phyloP scores from a whole-genome alignment of 2,329 filamentous ascomycete species.

The Stemphylium vesicarium region DNA sequence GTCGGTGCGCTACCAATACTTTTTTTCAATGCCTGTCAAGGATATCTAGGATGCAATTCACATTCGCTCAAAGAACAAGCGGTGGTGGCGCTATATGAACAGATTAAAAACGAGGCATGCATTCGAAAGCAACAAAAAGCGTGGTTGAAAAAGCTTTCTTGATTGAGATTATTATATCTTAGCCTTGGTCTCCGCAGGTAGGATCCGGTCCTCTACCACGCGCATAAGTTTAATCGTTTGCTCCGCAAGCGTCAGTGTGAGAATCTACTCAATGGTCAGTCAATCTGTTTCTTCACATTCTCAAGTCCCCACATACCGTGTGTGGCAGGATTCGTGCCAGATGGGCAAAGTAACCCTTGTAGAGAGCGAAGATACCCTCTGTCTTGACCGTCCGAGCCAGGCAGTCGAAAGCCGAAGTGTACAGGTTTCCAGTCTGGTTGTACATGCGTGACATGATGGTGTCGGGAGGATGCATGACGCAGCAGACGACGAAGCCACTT shows the following conservation, averaged over 20 bases:
- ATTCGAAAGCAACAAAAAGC: no score
- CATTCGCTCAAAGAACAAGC: no score
- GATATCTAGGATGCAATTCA: no score
- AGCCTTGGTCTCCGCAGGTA: conserved; percentile 55
- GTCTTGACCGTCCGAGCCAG: conserved; percentile 87
- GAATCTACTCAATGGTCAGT: conserved; percentile 60
- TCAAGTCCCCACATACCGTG: conserved; percentile 62
- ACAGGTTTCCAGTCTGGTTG: conserved; percentile 98
- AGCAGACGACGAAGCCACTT: conserved; percentile 95
- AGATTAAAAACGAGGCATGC: no score
- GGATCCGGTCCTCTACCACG: conserved; percentile 70
- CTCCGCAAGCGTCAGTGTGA: conserved; percentile 91
- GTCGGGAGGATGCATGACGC: conserved; percentile 98
- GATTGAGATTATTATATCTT: conserved; percentile 49
- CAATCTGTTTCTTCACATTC: no score
- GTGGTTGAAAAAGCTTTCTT: not conserved
- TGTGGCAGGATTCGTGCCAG: conserved; percentile 92
- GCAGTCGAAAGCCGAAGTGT: conserved; percentile 91
- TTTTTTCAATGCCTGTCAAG: no score
- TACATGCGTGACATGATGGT: conserved; percentile 99
- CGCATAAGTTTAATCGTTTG: conserved; percentile 95
- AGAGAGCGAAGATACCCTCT: conserved; percentile 89
- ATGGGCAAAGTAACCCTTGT: conserved; percentile 97
- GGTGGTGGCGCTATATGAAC: no score
- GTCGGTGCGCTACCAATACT: no score